Percentiles rank a stretch among this genome's conserved stretches.
phyloP scores from a whole-genome alignment of 208 protist species.

The Trypanosoma mega region DNA sequence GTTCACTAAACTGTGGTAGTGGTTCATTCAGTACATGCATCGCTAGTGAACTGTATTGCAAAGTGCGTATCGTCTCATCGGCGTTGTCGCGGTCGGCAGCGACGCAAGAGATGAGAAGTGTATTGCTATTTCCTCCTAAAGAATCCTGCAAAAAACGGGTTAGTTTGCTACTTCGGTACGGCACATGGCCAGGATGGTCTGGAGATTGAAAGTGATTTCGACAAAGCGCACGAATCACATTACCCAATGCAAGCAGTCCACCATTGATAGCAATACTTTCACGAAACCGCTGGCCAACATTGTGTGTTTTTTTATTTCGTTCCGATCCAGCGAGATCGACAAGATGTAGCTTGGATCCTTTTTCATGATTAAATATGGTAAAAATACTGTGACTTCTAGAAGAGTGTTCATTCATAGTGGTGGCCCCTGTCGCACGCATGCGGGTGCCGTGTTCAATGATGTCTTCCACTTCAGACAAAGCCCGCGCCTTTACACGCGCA shows the following conservation, averaged over 20 bases:
- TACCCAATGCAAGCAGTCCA: constrained; percentile 89
- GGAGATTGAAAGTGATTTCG: constrained; percentile 43
- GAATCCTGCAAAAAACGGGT: constrained; percentile 90
- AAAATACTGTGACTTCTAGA: constrained; percentile 93
- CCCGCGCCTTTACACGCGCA: constrained; percentile 43
- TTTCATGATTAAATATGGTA: constrained; percentile 77
- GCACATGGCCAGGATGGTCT: constrained; percentile 51
- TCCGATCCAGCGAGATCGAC: constrained; percentile 95
- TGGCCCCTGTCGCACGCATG: constrained; percentile 86
- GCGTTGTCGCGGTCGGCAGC: constrained; percentile 60
- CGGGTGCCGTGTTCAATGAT: constrained; percentile 75
- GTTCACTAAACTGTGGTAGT: constrained; percentile 40
- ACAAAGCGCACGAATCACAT: constrained; percentile 90
- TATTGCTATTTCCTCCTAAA: constrained; percentile 85
- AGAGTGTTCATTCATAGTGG: constrained; percentile 86
- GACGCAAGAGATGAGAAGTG: constrained; percentile 88
- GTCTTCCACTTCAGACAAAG: constrained; percentile 51
- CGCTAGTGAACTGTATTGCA: constrained; percentile 92
- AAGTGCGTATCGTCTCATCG: constrained; percentile 88
- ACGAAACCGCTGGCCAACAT: constrained; percentile 82
- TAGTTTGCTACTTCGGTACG: constrained; percentile 90
- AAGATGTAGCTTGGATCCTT: constrained; percentile 78
- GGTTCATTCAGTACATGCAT: constrained; percentile 88
- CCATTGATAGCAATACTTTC: constrained; percentile 93
- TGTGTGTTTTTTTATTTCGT: constrained; percentile 78